Evolutionary conservation across 768 basidiomycete genomes (phyloP), one percentile per base, ranked within the genome.

Genomic region (Cubamyces lactineus): DNA sequence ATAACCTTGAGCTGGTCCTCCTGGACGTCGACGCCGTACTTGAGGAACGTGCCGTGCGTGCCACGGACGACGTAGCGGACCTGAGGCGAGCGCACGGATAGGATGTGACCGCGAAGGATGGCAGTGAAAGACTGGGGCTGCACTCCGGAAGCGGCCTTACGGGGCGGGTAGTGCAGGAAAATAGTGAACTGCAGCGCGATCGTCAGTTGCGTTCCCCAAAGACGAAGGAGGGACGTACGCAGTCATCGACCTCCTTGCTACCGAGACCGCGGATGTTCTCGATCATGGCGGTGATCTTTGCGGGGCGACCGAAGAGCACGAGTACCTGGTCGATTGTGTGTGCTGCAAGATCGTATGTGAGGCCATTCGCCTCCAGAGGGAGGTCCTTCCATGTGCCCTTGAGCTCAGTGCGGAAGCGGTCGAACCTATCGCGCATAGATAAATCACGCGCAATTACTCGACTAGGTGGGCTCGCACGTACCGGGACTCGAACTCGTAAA

Each of bases 361-460:
- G 78, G 4, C 91, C 90, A 48, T 81, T 81, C 19, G 82, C 86
- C 21, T 86, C 84, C 0, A 79, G 76, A 1, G 84, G 78, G 30
- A 81, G 73, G 61, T 94, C 92, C 73, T 94, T 94, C 94, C 93
- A 96, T 0, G 85, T 84, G 13, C 86, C 84, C 67, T 88, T 88
- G 34, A 87, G 71, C 1, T 75, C 78, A 24, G 80, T 79, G 38
- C 89, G 84, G 76, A 84, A 92, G 43, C 92, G 86, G 71, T 92
- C 91, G 71, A 85, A 89, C 71, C 91, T 91, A 56, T 1, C 39
- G 47, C 30, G 48, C 50, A 28, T 4, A 26, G 5, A 13, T 26
- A 13, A 16, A n/a, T 49, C 48, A 21, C 9, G 2, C 42, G 16
- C 42, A 2, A 12, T 3, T n/a, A 12, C 42, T 16, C 2, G 42